Evolutionary conservation across 352 stramenopile genomes (phyloP), one percentile per base, ranked within the genome.

Genomic region (Elongisporangium senticosum): DNA sequence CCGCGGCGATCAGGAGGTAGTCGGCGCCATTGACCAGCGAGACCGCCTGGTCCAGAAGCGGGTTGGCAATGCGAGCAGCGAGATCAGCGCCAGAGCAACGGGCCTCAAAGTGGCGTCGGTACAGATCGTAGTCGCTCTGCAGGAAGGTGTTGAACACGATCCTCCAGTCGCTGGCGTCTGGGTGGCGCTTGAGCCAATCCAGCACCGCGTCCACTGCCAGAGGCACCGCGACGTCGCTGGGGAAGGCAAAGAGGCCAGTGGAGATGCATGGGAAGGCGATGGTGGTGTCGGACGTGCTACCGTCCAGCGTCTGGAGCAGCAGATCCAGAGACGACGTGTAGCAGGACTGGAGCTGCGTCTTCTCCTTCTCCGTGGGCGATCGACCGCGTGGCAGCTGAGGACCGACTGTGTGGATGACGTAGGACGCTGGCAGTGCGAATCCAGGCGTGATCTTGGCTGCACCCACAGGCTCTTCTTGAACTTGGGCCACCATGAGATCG

Each of bases 121-220:
- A 92, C 15, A 86, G 50, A 7, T 80, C 67, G 26, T 77, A 70
- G 59, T 92, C 82, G 8, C 58, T 63, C 17, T 84, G 67, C 4
- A 83, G 53, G 49, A 90, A 92, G 7, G 79, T 85, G 58, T 92
- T 88, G 66, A 89, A 90, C 51, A 90, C 68, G 13, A 92, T 72
- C 39, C 65, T 80, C 74, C 81, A 86, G 2, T 53, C 33, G 0
- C 57, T 68, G 23, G 73, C 48, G 10, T 75, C 58, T 8, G 68
- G 15, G 52, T 89, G 69, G 1, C 47, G 26, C 11, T 69, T 24
- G 14, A 92, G 59, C 82, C 82, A 92, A 3, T 71, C 63, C 4
- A 64, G n/a, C 20, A 92, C 79, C 1, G 69, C 64, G 15, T 68
- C 53, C 14, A 89, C 56, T 6, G 72, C 79, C 7, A 90, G 61